phyloP scores from a whole-genome alignment of 805 yeast genomes.

The Starmerella gropengiesseri region DNA sequence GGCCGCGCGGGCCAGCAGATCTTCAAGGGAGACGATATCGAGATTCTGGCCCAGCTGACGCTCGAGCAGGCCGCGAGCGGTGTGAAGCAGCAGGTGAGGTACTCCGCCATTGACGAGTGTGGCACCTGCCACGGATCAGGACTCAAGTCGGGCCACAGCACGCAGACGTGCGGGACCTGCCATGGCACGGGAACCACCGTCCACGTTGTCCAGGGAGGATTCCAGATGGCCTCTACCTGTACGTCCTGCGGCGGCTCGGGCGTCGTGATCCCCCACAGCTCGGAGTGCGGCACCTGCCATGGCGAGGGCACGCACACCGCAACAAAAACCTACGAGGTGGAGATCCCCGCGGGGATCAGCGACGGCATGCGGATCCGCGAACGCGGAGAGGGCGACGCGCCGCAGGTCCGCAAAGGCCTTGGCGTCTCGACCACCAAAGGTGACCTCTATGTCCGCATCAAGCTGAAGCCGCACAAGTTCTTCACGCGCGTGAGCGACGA shows the following conservation, averaged over 20 bases:
- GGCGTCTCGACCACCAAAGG: slow-evolving; percentile 55
- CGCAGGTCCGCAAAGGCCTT: slow-evolving; percentile 61
- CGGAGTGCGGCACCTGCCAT: slow-evolving; percentile 70
- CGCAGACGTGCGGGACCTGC: slow-evolving; percentile 73
- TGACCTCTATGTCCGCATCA: slow-evolving; percentile 73
- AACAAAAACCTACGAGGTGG: slow-evolving; percentile 62
- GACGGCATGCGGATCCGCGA: slow-evolving; percentile 81
- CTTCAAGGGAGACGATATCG: slow-evolving; percentile 81
- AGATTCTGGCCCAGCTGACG: slow-evolving; percentile 58
- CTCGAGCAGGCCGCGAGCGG: slow-evolving; percentile 88
- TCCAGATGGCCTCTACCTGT: slow-evolving; percentile 95
- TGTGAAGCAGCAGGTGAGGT: slow-evolving; percentile 50
- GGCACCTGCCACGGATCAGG: slow-evolving; percentile 77
- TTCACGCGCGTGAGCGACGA: slow-evolving; percentile 61
- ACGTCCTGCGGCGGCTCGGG: slow-evolving; percentile 81
- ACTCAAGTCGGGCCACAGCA: slow-evolving; percentile 60
- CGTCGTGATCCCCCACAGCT: slow-evolving; percentile 52
- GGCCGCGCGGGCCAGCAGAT: slow-evolving; percentile 45
- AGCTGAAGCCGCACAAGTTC: slow-evolving; percentile 60
- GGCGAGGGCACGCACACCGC: slow-evolving; percentile 76
- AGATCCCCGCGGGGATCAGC: slow-evolving; percentile 76
- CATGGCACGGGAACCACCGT: slow-evolving; percentile 88
- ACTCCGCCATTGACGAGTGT: slow-evolving; percentile 68
- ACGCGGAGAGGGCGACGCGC: slow-evolving; percentile 84
- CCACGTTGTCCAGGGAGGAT: slow-evolving; percentile 80